Conservation (phyloP, 2,329 filamentous ascomycete species). For the Trichoderma sp. region DNA sequence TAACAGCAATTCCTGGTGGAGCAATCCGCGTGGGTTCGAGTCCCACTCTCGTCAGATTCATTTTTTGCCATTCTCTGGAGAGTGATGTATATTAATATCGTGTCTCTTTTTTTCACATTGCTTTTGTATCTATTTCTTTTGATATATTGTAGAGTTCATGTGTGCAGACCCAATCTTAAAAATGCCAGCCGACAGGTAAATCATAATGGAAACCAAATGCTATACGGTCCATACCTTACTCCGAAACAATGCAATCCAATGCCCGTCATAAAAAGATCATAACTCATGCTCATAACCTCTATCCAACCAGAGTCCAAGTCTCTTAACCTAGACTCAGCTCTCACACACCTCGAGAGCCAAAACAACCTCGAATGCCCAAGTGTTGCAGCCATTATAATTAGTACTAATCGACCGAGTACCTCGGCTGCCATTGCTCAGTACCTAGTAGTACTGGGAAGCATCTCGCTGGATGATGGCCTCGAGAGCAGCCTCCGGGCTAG, state of each 20-base stretch:
- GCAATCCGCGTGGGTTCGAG: conserved; percentile 23
- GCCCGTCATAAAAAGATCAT: neutral
- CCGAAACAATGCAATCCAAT: neutral
- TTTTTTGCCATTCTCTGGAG: neutral
- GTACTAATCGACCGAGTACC: no score
- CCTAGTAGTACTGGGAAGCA: neutral
- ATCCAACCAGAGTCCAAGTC: neutral
- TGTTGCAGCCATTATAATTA: neutral
- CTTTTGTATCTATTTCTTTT: neutral
- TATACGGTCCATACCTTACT: neutral
- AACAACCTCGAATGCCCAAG: neutral
- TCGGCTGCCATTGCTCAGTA: neutral
- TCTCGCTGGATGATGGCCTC: conserved; percentile 1
- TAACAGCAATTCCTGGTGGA: conserved; percentile 21
- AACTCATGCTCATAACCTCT: neutral
- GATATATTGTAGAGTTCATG: neutral
- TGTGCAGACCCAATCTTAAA: neutral
- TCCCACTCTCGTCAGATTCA: conserved; percentile 21
- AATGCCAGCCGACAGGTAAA: neutral
- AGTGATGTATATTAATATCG: neutral
- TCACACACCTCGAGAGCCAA: neutral
- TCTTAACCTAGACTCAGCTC: neutral
- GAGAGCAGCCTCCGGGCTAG: neutral
- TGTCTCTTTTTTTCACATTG: neutral
- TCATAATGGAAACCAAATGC: neutral